Base-by-base conservation (phyloP, 768 basidiomycete species). In the Leccinellum luteum region DNA sequence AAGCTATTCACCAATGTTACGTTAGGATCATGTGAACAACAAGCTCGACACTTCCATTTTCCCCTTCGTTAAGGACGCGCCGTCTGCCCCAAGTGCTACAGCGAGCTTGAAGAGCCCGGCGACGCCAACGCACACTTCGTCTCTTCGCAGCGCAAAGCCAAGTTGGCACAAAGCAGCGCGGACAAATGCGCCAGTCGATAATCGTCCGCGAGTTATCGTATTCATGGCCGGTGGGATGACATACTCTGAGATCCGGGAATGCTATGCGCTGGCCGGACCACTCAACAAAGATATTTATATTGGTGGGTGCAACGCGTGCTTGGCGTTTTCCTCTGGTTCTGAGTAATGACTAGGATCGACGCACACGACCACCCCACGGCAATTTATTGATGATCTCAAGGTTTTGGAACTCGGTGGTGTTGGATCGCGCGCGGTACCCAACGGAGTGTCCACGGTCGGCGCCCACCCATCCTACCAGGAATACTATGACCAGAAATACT, bases 211-310 rank as follows among this genome's bases (percentile, higher is more conserved):
- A 28, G 66, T 97, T 14, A 79, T 99, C 34, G 83, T 98, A 17
- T 98, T 98, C 72, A 79, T 98, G 23, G 90, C 92, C 14, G 97
- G 97, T 34, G 97, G 97, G 2, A 87, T 95, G 82, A 95, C 97
- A 2, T 94, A 94, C 70, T 96, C 94, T 0, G 97, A 99, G 74
- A 88, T 95, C 73, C 81, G 96, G 58, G 85, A 94, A 66, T 87
- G 85, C 48, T 98, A 98, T 68, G 79, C 86, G 51, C 78, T 96
- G 15, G 89, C 92, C 3, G 79, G 77, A 48, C 70, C 83, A 2
- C 69, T 92, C 52, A 88, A 89, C 66, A 94, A 89, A 72, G 97
- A 99, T 64, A 83, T 98, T 52, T 90, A 86, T 73, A 90, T 99
- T 56, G 97, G 96, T 96, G 64, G 52, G 69, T 57, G 7, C 9